Conservation (phyloP, 257 asterid genomes). For the Avicennia marina region DNA sequence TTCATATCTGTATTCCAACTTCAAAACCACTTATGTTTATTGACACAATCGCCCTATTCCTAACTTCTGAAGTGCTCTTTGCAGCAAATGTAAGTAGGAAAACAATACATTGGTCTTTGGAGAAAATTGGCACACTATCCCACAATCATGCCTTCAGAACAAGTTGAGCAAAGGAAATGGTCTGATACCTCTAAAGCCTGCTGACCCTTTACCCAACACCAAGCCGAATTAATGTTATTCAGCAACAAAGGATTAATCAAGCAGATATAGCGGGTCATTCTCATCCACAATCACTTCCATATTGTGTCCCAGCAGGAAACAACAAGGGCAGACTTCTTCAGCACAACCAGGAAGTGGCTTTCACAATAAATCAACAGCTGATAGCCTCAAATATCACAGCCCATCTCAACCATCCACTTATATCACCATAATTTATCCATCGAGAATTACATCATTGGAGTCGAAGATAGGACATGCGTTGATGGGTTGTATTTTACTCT, state of each 20-base stretch:
- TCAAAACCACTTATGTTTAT: no score
- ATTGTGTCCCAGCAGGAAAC: neutral
- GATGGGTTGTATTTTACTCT: constrained; percentile 12
- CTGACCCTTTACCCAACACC: no score
- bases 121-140: no score
- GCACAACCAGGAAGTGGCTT: neutral
- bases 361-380: neutral
- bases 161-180: no score
- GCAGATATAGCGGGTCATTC: neutral
- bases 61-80: no score
- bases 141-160: no score
- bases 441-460: neutral
- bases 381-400: no score
- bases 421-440: neutral
- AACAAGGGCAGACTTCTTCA: neutral
- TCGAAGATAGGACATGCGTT: constrained; percentile 1
- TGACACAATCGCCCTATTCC: no score
- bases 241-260: neutral
- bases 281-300: neutral
- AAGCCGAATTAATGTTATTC: neutral
- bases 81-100: no score
- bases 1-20: no score
- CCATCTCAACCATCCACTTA: neutral
- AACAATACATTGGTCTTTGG: no score
- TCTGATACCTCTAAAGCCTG: no score